Evolutionary conservation across 495 filamentous ascomycete species (phyloP), one percentile per base, ranked within the genome.

Genomic region (Podospora pseudocomata): DNA sequence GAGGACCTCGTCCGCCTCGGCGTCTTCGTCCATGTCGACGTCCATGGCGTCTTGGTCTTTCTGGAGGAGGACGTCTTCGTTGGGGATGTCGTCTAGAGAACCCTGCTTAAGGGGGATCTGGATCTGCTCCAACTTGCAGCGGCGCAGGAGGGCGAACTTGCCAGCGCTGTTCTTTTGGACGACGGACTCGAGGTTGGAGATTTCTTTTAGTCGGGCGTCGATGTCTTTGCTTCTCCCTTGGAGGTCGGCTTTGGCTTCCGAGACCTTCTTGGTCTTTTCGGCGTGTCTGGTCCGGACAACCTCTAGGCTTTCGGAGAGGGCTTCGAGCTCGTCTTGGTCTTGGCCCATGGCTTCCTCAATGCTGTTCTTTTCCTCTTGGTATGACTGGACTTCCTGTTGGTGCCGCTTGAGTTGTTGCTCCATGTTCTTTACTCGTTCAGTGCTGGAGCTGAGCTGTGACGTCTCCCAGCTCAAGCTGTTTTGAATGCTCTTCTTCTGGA

Each of bases 121-220:
- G 70, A 97, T 91, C 72, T 97, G 92, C 73, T 97, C 93, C 53
- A 99, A 86, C 79, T 95, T 94, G 83, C 95, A 98, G 66, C 91
- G 87, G 69, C 93, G 88, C 9, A 99, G 85, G 34, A 95, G 82
- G 62, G 88, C 86, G 75, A 97, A 97, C 72, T 94, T 89, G 64
- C 87, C 88, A 0, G 92, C 89, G 34, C 91, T 90, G 70, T 91
- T 91, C 64, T 90, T 89, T 77, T 97, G 92, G 53, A 96, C 87
- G 39, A 92, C 88, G 2, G 90, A 86, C 78, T 99, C 94, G 49
- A 96, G 80, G 7, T 81, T 87, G 64, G 89, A 86, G 65, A 98
- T 90, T 57, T 87, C 88, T 72, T 91, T 95, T 54, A 90, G 78
- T 32, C 90, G 88, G n/a, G 79, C 83, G 63, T 98, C 94, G 53